Percentiles rank a stretch among this genome's conserved stretches.
phyloP scores from a whole-genome alignment of 202 grass and related monocot species.

The Carex arenaria region DNA sequence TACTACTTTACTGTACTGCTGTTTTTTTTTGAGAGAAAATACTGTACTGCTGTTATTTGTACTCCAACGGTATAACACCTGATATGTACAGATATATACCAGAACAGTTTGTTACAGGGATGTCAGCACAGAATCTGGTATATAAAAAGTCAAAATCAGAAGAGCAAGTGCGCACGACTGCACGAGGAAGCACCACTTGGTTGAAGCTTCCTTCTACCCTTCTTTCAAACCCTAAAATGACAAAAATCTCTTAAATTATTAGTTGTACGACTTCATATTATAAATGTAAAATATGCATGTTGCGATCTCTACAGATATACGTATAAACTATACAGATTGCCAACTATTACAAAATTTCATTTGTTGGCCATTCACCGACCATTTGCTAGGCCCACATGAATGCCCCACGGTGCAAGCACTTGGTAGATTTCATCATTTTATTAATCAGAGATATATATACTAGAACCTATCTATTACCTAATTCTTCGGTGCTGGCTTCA shows the following conservation, averaged over 20 bases:
- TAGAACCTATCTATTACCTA: background rate
- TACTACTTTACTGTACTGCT: background rate
- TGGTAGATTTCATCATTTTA: conserved; percentile 3
- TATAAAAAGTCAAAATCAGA: background rate
- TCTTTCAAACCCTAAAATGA: conserved; percentile 39
- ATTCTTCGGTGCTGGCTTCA: background rate
- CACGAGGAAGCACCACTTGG: conserved; percentile 21
- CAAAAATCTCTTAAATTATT: conserved; percentile 33
- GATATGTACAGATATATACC: background rate
- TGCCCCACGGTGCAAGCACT: background rate
- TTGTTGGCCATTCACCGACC: conserved; percentile 24
- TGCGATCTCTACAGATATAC: background rate
- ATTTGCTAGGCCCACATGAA: conserved; percentile 8
- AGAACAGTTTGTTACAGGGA: background rate
- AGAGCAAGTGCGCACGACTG: conserved; percentile 24
- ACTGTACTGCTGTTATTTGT: no score
- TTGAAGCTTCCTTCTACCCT: conserved; percentile 52
- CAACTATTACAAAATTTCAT: conserved; percentile 14
- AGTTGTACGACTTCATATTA: conserved; percentile 13
- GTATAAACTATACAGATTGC: background rate
- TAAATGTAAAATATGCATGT: conserved; percentile 20
- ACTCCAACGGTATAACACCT: background rate
- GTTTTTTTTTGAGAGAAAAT: no score
- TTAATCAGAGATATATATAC: background rate
- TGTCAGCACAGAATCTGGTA: background rate